Base-by-base conservation (phyloP, 768 basidiomycete species). In the Auriculariales sp. region DNA sequence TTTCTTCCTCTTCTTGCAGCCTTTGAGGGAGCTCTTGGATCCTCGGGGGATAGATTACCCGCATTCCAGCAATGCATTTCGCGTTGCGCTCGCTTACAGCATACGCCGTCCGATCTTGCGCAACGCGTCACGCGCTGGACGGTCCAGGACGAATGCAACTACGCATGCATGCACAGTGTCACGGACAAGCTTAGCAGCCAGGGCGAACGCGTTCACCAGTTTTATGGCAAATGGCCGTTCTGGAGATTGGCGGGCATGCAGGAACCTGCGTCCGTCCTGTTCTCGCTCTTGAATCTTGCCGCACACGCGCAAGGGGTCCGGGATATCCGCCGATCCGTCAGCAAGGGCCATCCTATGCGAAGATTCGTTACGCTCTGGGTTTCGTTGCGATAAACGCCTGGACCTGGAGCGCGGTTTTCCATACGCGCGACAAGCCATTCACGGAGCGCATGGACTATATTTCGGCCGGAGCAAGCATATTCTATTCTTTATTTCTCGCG, bases 191-290 rank as follows among this genome's bases (percentile, higher is more conserved):
- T 55, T 28, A 56, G 52, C 4, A 74, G 75, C 0, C 56, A 58
- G 33, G 55, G 51, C 2, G 46, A 19, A 3, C 42, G 31, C 2
- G 65, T 86, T 1, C 75, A 85, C 36, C 92, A 95, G 56, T 93
- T 86, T 63, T 77, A 90, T 58, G 95, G 94, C 14, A 98, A 98
- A 68, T 98, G 94, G 94, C 89, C 93, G 0, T 98, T 99, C 62
- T 84, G 81, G 77, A 74, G 93, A 28, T 68, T 85, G 19, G 66
- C 70, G n/a, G 89, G 92, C 28, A 83, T 90, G 64, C 94, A 98
- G 60, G 94, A 99, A 64, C 93, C 94, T 4, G 83, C 92, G 6
- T 87, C 88, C 2, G 92, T 95, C 51, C 64, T 77, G 30, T 95
- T 97, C 68, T 92, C 88, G 12, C 58, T 95, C n/a, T 66, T 81